phyloP scores from a whole-genome alignment of 75 land plant genomes.

The Pinus taeda region DNA sequence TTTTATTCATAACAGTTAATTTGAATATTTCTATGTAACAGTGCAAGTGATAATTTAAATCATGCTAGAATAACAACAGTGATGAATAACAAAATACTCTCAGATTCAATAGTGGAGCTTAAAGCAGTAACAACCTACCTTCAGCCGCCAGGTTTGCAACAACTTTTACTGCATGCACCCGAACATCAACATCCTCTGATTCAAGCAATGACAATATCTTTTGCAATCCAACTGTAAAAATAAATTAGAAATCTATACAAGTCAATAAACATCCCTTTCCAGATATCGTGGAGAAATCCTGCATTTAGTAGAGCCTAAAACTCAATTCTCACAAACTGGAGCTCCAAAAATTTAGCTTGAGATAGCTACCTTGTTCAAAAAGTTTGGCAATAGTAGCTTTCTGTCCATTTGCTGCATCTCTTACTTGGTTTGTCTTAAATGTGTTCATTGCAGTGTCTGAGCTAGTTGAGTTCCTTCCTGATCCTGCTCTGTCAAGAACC shows the following conservation, averaged over 20 bases:
- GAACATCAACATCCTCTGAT: conserved; percentile 71
- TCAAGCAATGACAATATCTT: conserved; percentile 55
- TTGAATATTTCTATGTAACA: neutral
- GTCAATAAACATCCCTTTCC: neutral
- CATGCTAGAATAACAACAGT: neutral
- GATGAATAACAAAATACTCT: neutral
- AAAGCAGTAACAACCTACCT: conserved; percentile 35
- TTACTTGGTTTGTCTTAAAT: conserved; percentile 41
- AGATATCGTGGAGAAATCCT: neutral
- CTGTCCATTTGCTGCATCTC: conserved; percentile 56
- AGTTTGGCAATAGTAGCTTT: conserved; percentile 79
- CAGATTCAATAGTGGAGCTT: neutral
- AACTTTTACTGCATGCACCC: conserved; percentile 76
- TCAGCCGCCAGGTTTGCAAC: conserved; percentile 91
- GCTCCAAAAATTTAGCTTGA: neutral
- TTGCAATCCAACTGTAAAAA: conserved; percentile 59
- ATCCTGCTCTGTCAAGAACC: conserved; percentile 63
- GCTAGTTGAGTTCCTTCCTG: conserved; percentile 39
- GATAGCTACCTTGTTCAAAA: conserved; percentile 76
- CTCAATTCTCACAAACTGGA: too few relatives aligned
- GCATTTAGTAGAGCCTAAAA: neutral
- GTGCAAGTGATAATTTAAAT: conserved; percentile 1
- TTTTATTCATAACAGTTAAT: neutral
- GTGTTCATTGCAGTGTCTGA: conserved; percentile 46
- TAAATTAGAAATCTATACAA: neutral